Conservation (phyloP, 768 basidiomycete species). For the Phaffia tasmanica region DNA sequence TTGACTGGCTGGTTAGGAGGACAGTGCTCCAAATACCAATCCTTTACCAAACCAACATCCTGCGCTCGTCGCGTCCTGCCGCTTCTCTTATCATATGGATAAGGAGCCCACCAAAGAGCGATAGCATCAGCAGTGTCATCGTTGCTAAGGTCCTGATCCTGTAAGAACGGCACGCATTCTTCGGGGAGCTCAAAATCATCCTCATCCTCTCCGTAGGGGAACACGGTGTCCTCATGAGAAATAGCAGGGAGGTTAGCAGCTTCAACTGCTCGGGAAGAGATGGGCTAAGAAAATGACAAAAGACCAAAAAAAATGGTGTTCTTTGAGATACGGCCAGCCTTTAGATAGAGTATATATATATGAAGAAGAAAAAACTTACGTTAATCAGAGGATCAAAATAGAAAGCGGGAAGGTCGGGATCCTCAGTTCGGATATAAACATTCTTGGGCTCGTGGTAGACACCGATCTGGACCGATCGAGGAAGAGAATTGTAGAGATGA, state of each 20-base stretch:
- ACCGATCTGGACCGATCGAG: constrained; percentile 82
- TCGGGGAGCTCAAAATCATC: constrained; percentile 81
- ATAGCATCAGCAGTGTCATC: constrained; percentile 93
- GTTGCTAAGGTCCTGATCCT: constrained; percentile 51
- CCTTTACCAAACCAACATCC: constrained; percentile 90
- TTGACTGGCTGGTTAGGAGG: constrained; percentile 93
- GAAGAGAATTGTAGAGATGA: constrained; percentile 94
- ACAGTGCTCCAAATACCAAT: constrained; percentile 98
- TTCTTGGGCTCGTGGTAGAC: constrained; percentile 90
- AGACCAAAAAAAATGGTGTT: background rate
- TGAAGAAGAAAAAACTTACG: constrained; percentile 18
- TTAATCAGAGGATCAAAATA: constrained; percentile 99
- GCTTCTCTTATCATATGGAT: constrained; percentile 84
- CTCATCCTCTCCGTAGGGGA: constrained; percentile 57
- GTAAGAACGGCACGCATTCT: constrained; percentile 65
- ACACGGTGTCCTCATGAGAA: constrained; percentile 82
- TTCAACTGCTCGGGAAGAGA: constrained; percentile 74
- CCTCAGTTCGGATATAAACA: constrained; percentile 97
- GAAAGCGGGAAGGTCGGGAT: constrained; percentile 97
- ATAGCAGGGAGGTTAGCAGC: constrained; percentile 66
- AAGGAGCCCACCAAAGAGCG: constrained; percentile 96
- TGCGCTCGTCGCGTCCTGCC: constrained; percentile 89
- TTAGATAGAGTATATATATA: no score
- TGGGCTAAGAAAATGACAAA: constrained; percentile 43
- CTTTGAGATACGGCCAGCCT: background rate